Evolutionary conservation across 768 basidiomycete genomes (phyloP).

Genomic region (Leccinum arenicola): DNA sequence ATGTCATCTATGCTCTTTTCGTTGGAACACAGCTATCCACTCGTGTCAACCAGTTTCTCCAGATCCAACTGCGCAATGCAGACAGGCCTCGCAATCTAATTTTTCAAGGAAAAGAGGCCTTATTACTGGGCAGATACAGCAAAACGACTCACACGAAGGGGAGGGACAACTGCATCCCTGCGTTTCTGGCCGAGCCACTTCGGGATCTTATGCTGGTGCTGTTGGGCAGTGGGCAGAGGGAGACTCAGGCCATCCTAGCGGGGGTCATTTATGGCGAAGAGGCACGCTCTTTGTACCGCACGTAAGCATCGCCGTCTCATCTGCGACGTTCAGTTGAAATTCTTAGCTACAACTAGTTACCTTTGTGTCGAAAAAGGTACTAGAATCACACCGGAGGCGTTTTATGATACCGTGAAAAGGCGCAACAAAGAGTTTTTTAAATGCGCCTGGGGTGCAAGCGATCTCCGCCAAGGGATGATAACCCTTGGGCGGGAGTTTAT

Average conservation of each 20-base stretch:
- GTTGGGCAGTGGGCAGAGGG: constrained; percentile 2
- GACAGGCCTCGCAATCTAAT: background rate
- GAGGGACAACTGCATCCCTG: background rate
- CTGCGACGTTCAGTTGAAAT: background rate
- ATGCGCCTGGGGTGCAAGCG: constrained; percentile 5
- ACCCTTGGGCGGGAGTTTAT: constrained; percentile 9
- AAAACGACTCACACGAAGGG: constrained; percentile 1
- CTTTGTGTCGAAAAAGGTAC: background rate
- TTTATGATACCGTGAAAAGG: background rate
- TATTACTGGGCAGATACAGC: constrained; percentile 4
- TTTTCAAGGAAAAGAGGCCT: constrained; percentile 1
- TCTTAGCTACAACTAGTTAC: background rate
- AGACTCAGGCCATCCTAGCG: constrained; percentile 5
- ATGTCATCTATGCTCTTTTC: background rate
- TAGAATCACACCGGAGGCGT: background rate
- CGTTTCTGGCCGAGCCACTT: background rate
- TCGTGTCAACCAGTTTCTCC: constrained; percentile 1
- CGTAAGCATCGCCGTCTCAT: background rate
- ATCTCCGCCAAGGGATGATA: constrained; percentile 5
- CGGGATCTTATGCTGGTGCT: background rate
- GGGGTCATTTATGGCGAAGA: background rate
- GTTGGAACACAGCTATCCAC: constrained; percentile 4
- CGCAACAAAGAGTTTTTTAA: background rate
- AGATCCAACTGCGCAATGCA: constrained; percentile 3
- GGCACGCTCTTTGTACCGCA: background rate